Base-by-base conservation (phyloP, 495 filamentous ascomycete genomes). In the Talaromyces ruber region DNA sequence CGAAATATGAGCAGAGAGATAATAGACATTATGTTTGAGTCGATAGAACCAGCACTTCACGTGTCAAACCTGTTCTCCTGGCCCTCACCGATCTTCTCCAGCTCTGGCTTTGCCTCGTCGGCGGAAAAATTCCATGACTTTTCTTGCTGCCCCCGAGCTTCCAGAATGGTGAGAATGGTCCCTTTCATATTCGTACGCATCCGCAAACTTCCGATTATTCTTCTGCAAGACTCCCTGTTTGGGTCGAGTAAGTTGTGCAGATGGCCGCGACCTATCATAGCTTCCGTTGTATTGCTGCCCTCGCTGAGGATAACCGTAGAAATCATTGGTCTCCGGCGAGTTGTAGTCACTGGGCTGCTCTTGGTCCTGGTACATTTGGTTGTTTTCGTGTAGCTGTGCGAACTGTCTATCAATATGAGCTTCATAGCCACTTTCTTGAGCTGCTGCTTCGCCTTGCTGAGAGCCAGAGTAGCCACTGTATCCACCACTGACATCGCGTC, bases 61-160 rank as follows among this genome's bases (percentile, higher is more conserved):
- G 55, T 50, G 55, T 62, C 30, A 21, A 37, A 61, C 39, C 16
- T 28, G 58, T 43, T 56, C 50, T 65, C n/a, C 45, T 56, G 60
- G 21, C 18, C 14, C 55, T 73, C 71, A 80, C 60, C 75, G 74
- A 47, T 81, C 79, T 45, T 88, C 86, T 43, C 84, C 86, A 61
- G 79, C 84, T 62, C 87, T 75, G 55, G 88, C 91, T 72, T 86
- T 92, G 32, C 91, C 91, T 64, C 92, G 82, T 70, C 93, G 79
- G 67, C 94, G 83, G 78, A 98, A 98, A 73, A 97, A 94, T 74
- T 97, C 94, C 94, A 98, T 98, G 54, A 98, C 94, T 67, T 89
- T 87, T 65, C 90, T 86, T 18, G 93, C 91, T 16, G 91, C 88
- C 34, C 91, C 90, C 61, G 84, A 90, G 68, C 88, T 94, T 30